Evolutionary conservation across 192 early-diverging fungal genomes (phyloP).

Genomic region (Coemansia sp.): DNA sequence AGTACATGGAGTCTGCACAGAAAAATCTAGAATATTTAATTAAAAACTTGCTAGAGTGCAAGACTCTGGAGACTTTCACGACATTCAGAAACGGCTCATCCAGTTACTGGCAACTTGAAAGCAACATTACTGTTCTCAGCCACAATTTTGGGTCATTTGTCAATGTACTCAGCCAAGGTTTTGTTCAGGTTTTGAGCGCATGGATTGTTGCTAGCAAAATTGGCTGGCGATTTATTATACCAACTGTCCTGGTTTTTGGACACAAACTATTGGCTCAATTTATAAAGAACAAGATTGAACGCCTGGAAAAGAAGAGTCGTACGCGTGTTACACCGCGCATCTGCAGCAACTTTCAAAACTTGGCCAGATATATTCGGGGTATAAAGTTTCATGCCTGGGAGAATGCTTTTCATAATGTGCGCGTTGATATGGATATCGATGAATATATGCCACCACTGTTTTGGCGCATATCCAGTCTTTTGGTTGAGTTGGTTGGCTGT

Average conservation of each 20-base stretch:
- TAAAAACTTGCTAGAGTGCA: background rate
- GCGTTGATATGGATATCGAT: constrained; percentile 4
- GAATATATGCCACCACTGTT: constrained; percentile 19
- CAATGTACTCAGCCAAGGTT: background rate
- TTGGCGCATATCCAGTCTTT: constrained; percentile 14
- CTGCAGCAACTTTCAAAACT: background rate
- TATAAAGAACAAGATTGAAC: background rate
- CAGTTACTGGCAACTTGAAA: background rate
- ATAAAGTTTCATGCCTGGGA: constrained; percentile 70
- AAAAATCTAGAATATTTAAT: background rate
- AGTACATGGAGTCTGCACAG: background rate
- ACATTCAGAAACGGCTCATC: background rate
- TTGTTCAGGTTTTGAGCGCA: constrained; percentile 4
- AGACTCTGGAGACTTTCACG: background rate
- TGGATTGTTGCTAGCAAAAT: constrained; percentile 30
- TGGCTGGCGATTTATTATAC: constrained; percentile 33
- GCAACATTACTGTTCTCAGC: background rate
- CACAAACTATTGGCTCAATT: constrained; percentile 8
- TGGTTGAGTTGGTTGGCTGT: constrained; percentile 26
- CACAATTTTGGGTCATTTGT: background rate
- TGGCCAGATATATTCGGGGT: constrained; percentile 55
- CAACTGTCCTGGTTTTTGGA: constrained; percentile 11
- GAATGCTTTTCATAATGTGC: constrained; percentile 19
- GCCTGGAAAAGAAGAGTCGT: background rate
- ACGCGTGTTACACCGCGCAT: constrained; percentile 4